Conservation (phyloP, 306 rosid genomes). For the Pyrus pyrifolia region DNA sequence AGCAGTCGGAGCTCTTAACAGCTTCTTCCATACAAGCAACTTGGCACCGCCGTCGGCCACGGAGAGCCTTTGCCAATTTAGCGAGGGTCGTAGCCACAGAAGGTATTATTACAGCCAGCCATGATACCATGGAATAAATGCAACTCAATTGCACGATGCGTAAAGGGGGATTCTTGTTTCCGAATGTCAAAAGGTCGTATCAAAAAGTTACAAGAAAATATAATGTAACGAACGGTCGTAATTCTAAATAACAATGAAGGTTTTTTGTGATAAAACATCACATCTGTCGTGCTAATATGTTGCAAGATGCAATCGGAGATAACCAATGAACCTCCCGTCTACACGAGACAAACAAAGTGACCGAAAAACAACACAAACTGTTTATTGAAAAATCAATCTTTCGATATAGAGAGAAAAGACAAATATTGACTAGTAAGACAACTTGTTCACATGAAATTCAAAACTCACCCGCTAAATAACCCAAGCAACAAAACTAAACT, state of each 20-base stretch:
- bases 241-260: no score
- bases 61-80: not conserved
- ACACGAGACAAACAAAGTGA: not conserved
- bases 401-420: not conserved
- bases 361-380: not conserved
- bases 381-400: not conserved
- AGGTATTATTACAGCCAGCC: no score
- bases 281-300: no score
- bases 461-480: not conserved
- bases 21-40: not conserved
- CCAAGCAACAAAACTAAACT: not conserved
- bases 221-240: no score
- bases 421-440: not conserved
- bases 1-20: not conserved
- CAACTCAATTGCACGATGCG: no score
- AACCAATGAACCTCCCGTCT: no score
- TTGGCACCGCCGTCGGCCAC: not conserved
- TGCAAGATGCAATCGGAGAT: no score
- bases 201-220: no score
- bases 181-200: no score
- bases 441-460: not conserved
- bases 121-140: no score
- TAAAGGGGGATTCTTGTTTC: no score
- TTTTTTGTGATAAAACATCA: no score
- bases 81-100: not conserved